Evolutionary conservation across 2,329 filamentous ascomycete genomes (phyloP), one percentile per base, ranked within the genome.

Genomic region (Penicillium sumatraense): DNA sequence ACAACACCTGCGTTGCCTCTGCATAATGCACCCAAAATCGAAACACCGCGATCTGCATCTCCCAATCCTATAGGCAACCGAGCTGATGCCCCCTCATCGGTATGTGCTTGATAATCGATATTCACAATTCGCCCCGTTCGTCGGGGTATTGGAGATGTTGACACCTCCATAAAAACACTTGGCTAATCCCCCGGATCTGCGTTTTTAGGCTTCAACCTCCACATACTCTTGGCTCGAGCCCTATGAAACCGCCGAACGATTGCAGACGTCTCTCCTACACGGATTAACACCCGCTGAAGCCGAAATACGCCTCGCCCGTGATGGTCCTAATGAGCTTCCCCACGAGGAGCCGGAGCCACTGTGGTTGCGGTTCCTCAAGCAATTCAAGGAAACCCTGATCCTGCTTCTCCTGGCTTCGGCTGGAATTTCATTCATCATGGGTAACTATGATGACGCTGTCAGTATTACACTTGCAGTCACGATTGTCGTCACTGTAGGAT

Each of bases 401-500:
- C 76, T 98, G 20, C 83, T 99, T n/a, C 83, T 99, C 14, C 84
- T 99, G 20, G 89, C 86, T 6, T 98, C 95, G 3, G 93, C 95
- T 0, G 88, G 84, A 16, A 89, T 96, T 35, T 98, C 93, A 0
- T 85, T 98, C 46, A 75, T 98, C 40, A 89, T 99, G 74, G 92
- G 93, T 49, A 99, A 99, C 70, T 87, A 88, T 70, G 93, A 98
- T 67, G 96, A 99, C 77, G 93, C 93, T 5, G 79, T 99, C 66
- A 98, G 93, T 74, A 99, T 99, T 69, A 90, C 93, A 0, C 87
- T 96, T 27, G 95, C 95, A 2, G 95, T 99, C 20, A 96, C 93
- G 23, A 99, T 99, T 65, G 95, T 99, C 5, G 93, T 99, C 21
- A 89, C 89, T 0, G 95, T 99, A 38, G 95, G 93, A 2, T 99